Base-by-base conservation (phyloP, 2,329 filamentous ascomycete species). In the Phaeosphaeriaceae sp. region DNA sequence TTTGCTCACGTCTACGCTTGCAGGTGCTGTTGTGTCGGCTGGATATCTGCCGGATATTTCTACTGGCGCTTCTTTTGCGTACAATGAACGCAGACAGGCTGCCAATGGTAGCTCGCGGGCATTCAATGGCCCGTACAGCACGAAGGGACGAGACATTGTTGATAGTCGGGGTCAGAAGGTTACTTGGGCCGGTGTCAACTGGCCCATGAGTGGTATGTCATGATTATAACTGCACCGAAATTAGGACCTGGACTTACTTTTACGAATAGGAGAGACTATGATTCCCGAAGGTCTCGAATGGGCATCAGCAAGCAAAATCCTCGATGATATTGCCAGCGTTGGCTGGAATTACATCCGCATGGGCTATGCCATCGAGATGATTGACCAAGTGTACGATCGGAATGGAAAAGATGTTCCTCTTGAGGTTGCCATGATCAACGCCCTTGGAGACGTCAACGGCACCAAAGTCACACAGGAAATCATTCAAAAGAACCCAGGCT, bases 261-360 rank as follows among this genome's bases (percentile, higher is more conserved):
- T 11, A 2, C 81, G 77, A 16, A 79, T 81, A 69, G 77, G 83
- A 63, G 83, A 85, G 64, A 74, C 78, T 46, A 82, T 83, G 71
- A 74, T 85, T 17, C 83, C 83, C 36, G 83, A 87, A 66, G 83
- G 83, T 46, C 75, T 86, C 20, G 77, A 84, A 70, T 79, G 79
- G 71, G 79, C 83, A 54, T 72, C 81, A 2, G 67, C 83, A 15
- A 74, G 77, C 56, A 68, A 70, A 49, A 79, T 85, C 33, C 77
- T 80, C 50, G 69, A 75, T 59, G 82, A 81, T 72, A 80, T 86
- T 58, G 71, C 74, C 33, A 61, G 66, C 23, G 75, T 80, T 43
- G 81, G 81, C 34, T 85, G 84, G 77, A 86, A 86, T 74, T 85
- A 82, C 69, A 82, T 86, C 34, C 82, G 83, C 38, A 67, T 77